These are phyloP conservation scores for Pestalotiopsis sp. DNA, from an alignment of 2,329 filamentous ascomycete genomes.

Conservation along the genomic window DNA sequence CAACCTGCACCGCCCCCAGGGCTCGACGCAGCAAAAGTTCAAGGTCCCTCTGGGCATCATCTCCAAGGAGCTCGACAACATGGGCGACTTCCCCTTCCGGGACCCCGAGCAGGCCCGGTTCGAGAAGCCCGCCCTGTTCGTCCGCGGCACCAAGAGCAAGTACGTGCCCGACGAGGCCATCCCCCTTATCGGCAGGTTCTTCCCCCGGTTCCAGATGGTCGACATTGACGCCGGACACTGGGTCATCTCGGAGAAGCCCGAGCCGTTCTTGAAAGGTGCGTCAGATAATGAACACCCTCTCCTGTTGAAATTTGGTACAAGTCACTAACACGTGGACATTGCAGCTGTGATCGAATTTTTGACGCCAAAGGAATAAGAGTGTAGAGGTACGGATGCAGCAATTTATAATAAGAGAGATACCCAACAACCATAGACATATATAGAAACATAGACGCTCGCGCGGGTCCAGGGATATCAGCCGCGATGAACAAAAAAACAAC, in stretches of 20 bases:
- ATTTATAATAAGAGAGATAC: slow-evolving; percentile 21
- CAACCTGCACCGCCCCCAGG: slow-evolving; percentile 68
- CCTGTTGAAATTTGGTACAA: slow-evolving; percentile 3
- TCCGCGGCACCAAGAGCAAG: slow-evolving; percentile 75
- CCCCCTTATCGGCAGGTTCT: slow-evolving; percentile 80
- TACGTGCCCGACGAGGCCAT: slow-evolving; percentile 83
- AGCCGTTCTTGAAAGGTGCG: slow-evolving; percentile 75
- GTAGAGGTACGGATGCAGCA: slow-evolving; percentile 22
- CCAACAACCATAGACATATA: slow-evolving; percentile 14
- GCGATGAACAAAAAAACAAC: slow-evolving; percentile 9
- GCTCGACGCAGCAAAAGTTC: slow-evolving; percentile 66
- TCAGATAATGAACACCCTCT: slow-evolving; percentile 13
- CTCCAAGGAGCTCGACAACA: slow-evolving; percentile 66
- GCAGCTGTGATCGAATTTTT: slow-evolving; percentile 69
- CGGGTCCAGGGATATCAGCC: slow-evolving; percentile 8
- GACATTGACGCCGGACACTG: slow-evolving; percentile 84
- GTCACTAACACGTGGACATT: slow-evolving; percentile 10
- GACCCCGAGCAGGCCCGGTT: slow-evolving; percentile 71
- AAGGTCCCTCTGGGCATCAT: slow-evolving; percentile 78
- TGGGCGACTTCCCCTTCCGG: slow-evolving; percentile 89
- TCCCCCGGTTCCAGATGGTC: slow-evolving; percentile 73
- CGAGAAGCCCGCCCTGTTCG: slow-evolving; percentile 77
- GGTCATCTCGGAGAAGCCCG: slow-evolving; percentile 87
- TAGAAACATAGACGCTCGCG: slow-evolving; percentile 16
- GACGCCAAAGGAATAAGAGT: slow-evolving; percentile 46